Base-by-base conservation (phyloP, 768 basidiomycete genomes). In the Cystoderma amianthinum region DNA sequence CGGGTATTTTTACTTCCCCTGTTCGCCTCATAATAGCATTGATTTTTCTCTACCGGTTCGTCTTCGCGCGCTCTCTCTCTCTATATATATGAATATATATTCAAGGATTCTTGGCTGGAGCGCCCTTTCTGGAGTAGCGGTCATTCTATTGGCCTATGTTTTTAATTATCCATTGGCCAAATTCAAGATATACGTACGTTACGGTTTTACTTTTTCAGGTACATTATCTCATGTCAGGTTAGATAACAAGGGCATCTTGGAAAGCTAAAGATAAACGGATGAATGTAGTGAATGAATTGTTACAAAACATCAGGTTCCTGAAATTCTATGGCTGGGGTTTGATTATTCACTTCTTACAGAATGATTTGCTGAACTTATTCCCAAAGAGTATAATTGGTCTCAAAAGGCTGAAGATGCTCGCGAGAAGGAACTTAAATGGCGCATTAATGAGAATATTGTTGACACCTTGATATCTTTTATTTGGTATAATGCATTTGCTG, bases 281-380 rank as follows among this genome's bases (percentile, higher is more conserved):
- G 76, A 75, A 68, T 44, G 62, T 75, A 5, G 82, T 88, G 41
- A 85, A 85, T 48, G 88, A 89, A 53, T 63, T 89, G 1, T 71
- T 89, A 49, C 82, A 85, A 53, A 84, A 81, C 46, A 76, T 85
- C 43, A 69, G 80, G 10, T 83, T 83, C 53, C 59, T 85, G 43
- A 85, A 85, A 54, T 83, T 78, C 53, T 86, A 85, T 52, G 82
- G 82, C 10, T 83, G 83, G 83, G 82, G 82, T 80, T 50, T 49
- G 65, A 44, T 9, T 9, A 11, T 6, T 11, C 32, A 16, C n/a
- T 22, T 23, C 4, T 21, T 36, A 15, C 20, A 35, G 10, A 37
- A 38, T 13, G 32, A 6, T 9, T 35, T 18, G 22, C 43, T 37
- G 22, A 43, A 39, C 25, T 28, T 30, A 9, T n/a, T 19, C 39